A percentile compares a stretch with the other conserved stretches of the same genome.
phyloP scores from a whole-genome alignment of 2,329 filamentous ascomycete genomes.

The Xylariaceae sp. region DNA sequence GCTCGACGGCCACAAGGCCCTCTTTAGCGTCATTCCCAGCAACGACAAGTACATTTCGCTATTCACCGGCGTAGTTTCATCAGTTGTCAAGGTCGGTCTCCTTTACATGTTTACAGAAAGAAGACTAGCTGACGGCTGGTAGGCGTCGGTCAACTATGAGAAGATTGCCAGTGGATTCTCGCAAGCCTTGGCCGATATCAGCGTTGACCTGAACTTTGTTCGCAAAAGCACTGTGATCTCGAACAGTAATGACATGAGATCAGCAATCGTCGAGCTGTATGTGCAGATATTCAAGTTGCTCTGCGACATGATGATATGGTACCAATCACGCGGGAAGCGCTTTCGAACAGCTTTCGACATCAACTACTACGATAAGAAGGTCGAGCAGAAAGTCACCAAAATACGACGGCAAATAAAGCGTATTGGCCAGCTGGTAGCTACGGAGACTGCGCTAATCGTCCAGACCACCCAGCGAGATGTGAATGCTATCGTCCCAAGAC shows the following conservation, averaged over 20 bases:
- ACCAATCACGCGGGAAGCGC: background rate
- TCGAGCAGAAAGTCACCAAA: slow-evolving; percentile 6
- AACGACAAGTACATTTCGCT: slow-evolving; percentile 12
- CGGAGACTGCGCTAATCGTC: background rate
- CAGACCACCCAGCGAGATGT: background rate
- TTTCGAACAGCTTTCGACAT: slow-evolving; percentile 7
- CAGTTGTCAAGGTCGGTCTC: slow-evolving; percentile 7
- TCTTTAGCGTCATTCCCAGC: slow-evolving; percentile 13
- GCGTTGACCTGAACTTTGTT: slow-evolving; percentile 6
- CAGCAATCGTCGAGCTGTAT: slow-evolving; percentile 7
- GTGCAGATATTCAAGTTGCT: slow-evolving; percentile 15
- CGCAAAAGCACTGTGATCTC: slow-evolving; percentile 6
- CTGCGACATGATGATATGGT: slow-evolving; percentile 18
- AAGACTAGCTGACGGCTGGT: background rate
- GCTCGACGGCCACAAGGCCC: slow-evolving; percentile 8
- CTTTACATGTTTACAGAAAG: background rate
- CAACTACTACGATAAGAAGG: slow-evolving; percentile 10
- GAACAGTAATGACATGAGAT: slow-evolving; percentile 5
- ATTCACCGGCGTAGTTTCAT: slow-evolving; percentile 8
- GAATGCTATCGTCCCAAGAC: background rate
- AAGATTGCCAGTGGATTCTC: slow-evolving; percentile 9
- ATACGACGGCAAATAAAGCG: slow-evolving; percentile 11
- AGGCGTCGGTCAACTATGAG: slow-evolving; percentile 9
- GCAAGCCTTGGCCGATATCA: slow-evolving; percentile 10
- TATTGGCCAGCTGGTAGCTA: background rate